Conservation (phyloP, 2,329 filamentous ascomycete species). For the Trichophyton simii region DNA sequence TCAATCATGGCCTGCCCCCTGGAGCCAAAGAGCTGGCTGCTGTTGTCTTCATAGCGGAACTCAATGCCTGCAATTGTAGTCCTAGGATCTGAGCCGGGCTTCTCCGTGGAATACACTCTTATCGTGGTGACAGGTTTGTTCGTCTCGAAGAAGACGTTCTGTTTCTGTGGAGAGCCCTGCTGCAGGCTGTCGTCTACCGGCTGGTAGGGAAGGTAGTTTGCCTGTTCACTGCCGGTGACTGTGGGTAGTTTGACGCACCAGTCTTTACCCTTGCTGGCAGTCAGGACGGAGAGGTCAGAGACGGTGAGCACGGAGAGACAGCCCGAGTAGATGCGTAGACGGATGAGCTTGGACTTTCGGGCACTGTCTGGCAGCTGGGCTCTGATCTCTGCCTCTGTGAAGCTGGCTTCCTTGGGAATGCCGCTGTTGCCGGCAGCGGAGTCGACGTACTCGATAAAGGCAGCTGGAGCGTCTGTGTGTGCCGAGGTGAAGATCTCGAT, state of each 20-base stretch:
- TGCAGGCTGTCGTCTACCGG: not conserved
- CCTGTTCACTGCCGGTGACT: slow-evolving; percentile 45
- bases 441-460: slow-evolving; percentile 68
- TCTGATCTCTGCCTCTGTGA: slow-evolving; percentile 65
- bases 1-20: slow-evolving; percentile 44
- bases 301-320: slow-evolving; percentile 62
- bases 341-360: slow-evolving; percentile 54
- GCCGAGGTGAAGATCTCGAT: slow-evolving; percentile 70
- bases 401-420: slow-evolving; percentile 57
- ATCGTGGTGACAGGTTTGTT: slow-evolving; percentile 64
- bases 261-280: slow-evolving; percentile 58
- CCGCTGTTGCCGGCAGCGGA: slow-evolving; percentile 43
- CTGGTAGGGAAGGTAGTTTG: not conserved
- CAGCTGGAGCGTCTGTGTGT: slow-evolving; percentile 68
- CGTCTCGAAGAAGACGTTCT: slow-evolving; percentile 64
- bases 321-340: slow-evolving; percentile 61
- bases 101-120: slow-evolving; percentile 61
- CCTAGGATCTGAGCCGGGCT: not conserved
- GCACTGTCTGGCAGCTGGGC: slow-evolving; percentile 58
- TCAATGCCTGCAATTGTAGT: slow-evolving; percentile 68
- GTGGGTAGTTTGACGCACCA: slow-evolving; percentile 63
- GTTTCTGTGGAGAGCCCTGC: slow-evolving; percentile 30
- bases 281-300: slow-evolving; percentile 73
- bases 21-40: slow-evolving; percentile 67
- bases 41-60: slow-evolving; percentile 81